Base-by-base conservation (phyloP, 139 green algal genomes). In the Chlorella sp. region DNA sequence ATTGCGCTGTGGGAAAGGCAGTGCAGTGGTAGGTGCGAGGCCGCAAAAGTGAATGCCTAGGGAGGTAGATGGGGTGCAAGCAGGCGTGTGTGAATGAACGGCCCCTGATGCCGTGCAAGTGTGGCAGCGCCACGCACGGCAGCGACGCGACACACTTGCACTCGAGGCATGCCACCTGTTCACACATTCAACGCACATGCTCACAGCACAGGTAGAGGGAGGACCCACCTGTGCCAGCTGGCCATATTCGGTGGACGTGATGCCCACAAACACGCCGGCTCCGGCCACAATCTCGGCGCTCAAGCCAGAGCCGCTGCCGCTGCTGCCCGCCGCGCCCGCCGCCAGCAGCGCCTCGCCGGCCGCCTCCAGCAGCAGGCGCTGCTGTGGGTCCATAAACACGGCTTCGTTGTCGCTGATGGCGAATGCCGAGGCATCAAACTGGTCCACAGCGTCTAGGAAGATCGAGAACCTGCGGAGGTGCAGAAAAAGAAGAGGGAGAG, bases 321-420 rank as follows among this genome's bases (percentile, higher is more conserved):
- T 26, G 53, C 19, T 5, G 78, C 39, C 53, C 40, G 34, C 66
- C 36, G 53, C 19, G 3, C 87, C 39, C 22, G 36, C 90, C 18
- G 83, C 83, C n/a, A 73, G 48, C 34, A 95, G 85, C 21, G 89
- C 83, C 64, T 94, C 90, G 28, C 76, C 68, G 0, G 93, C 57
- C 5, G 73, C 53, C 92, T 98, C 94, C 76, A 98, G 81, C 73
- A 98, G 92, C 88, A 98, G 88, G 30, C 97, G 90, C 90, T 99
- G 97, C 93, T 99, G 97, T 0, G 95, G 92, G 86, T 99, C 97
- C 93, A 98, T 97, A 9, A 97, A 92, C 73, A 92, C 32, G 0
- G 95, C 97, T 88, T 99, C 97, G 18, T 91, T 75, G 9, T 79
- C 77, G 15, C 86, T 89, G n/a, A 98, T 92, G 81, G 94, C 92